Percentiles rank a stretch among this genome's conserved stretches.
Evolutionary conservation across 176 grass and related monocot species (phyloP).

Genomic region (Areca catechu): DNA sequence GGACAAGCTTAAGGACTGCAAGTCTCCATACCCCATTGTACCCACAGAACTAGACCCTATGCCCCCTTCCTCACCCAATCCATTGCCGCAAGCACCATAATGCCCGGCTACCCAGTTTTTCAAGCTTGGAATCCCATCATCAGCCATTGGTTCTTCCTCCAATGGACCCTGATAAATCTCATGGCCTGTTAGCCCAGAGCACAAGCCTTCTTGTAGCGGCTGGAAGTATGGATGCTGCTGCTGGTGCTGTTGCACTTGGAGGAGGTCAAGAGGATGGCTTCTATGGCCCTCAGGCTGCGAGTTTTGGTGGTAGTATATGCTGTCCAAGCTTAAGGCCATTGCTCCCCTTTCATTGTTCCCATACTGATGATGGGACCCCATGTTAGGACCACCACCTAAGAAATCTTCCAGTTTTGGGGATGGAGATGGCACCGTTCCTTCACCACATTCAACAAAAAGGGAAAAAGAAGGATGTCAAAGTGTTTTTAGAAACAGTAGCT

Average conservation of each 20-base stretch:
- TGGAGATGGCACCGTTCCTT: conserved; percentile 65
- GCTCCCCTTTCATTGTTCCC: conserved; percentile 30
- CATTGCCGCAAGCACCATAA: conserved; percentile 30
- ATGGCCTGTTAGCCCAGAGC: conserved; percentile 29
- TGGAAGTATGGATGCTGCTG: conserved; percentile 41
- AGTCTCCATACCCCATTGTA: conserved; percentile 25
- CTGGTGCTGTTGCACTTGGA: conserved; percentile 19
- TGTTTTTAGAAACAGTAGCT: background rate
- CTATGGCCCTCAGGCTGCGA: conserved; percentile 10
- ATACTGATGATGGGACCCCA: conserved; percentile 11
- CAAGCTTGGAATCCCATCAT: conserved; percentile 11
- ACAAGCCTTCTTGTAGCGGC: conserved; percentile 56
- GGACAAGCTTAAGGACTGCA: conserved; percentile 69
- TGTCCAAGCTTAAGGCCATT: conserved; percentile 43
- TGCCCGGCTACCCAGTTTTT: conserved; percentile 33
- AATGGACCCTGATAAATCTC: conserved; percentile 29
- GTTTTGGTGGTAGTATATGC: conserved; percentile 53
- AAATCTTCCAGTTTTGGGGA: conserved; percentile 98
- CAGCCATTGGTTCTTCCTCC: conserved; percentile 42
- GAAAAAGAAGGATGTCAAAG: background rate
- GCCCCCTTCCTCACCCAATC: conserved; percentile 21
- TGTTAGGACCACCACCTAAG: conserved; percentile 52
- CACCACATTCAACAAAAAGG: conserved; percentile 1
- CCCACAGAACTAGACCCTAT: conserved; percentile 1
- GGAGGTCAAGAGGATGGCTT: conserved; percentile 9